Evolutionary conservation across 208 protist species (phyloP).

Genomic region (Tritrichomonas musculus): DNA sequence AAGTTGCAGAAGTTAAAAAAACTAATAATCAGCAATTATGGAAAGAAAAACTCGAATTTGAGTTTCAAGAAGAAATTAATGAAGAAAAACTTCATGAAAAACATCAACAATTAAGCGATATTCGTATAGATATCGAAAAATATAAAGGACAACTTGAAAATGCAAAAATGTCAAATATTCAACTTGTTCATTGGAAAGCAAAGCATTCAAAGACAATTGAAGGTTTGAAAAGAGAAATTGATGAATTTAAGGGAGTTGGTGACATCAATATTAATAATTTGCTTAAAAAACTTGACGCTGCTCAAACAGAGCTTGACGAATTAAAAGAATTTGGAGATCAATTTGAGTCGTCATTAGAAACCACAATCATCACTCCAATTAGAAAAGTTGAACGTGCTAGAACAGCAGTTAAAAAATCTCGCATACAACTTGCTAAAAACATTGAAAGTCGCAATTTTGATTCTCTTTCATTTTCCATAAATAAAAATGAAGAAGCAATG

Average conservation of each 20-base stretch:
- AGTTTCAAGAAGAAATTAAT: not conserved
- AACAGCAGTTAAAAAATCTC: not conserved
- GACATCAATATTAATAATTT: not conserved
- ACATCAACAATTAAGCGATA: not conserved
- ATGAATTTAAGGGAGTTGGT: not conserved
- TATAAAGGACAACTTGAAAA: not conserved
- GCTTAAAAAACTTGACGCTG: not conserved
- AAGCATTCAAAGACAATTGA: not conserved
- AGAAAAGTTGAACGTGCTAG: not conserved
- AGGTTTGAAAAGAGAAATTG: not conserved
- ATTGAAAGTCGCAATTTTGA: not conserved
- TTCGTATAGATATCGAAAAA: not conserved
- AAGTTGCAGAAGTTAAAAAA: not conserved
- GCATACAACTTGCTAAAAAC: not conserved
- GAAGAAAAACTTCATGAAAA: not conserved
- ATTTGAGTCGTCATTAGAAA: not conserved
- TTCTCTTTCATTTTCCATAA: no score
- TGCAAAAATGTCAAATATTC: conserved; percentile 6
- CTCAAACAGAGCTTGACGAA: not conserved
- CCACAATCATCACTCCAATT: not conserved
- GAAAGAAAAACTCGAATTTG: not conserved
- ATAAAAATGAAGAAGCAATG: not conserved
- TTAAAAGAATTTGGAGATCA: not conserved
- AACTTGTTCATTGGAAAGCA: conserved; percentile 28
- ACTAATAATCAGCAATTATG: not conserved